Percentiles rank a stretch among this genome's conserved stretches.
Evolutionary conservation across 2,329 filamentous ascomycete genomes (phyloP).

Genomic region (Fusarium pseudonygamai): DNA sequence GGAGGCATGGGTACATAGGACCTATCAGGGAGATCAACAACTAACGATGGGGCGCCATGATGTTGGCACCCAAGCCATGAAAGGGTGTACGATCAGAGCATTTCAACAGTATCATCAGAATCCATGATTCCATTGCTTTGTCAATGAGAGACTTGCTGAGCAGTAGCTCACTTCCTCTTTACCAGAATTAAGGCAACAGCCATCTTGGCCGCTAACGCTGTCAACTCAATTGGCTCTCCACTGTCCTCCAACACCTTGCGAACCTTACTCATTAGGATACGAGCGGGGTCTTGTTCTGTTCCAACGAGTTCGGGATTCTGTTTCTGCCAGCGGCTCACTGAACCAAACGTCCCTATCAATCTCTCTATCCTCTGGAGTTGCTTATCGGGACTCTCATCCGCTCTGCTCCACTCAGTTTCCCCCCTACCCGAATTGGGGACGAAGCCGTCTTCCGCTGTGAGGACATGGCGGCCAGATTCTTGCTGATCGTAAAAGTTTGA

Average conservation of each 20-base stretch:
- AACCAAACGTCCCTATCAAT: not conserved
- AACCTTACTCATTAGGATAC: not conserved
- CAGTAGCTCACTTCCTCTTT: not conserved
- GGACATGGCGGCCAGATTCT: not conserved
- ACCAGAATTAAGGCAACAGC: not conserved
- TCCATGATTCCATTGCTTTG: fast-evolving
- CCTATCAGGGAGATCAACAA: not conserved
- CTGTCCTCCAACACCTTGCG: not conserved
- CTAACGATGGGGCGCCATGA: fast-evolving
- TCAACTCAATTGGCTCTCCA: not conserved
- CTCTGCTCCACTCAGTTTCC: too few species aligned
- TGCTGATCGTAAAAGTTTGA: not conserved
- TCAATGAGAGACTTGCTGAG: fast-evolving
- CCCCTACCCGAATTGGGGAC: too few species aligned
- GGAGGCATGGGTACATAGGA: not conserved
- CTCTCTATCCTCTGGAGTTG: not conserved
- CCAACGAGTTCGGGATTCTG: not conserved
- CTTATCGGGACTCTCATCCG: too few species aligned
- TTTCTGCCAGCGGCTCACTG: constrained; percentile 1
- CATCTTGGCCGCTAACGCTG: not conserved
- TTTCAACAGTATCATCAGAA: too few species aligned
- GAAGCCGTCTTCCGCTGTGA: not conserved
- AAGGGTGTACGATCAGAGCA: too few species aligned
- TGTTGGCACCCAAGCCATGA: too few species aligned
- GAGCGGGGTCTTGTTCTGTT: not conserved